A percentile compares a stretch with the other conserved stretches of the same genome.
phyloP scores from a whole-genome alignment of 1,284 basidiomycete species.

The Boletus smithii region DNA sequence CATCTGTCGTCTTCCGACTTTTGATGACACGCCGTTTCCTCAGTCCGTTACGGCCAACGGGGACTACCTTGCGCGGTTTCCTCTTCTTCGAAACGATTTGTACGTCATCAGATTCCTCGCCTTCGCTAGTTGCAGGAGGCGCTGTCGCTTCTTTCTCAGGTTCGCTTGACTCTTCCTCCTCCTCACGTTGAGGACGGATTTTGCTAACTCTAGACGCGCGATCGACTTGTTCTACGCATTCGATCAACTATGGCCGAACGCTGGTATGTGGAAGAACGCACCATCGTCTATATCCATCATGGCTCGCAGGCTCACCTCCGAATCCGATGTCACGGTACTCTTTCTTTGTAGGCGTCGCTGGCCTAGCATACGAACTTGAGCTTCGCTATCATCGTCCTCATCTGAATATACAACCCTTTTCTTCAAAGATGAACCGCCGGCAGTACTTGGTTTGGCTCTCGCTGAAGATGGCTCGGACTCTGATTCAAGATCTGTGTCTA shows the following conservation, averaged over 20 bases:
- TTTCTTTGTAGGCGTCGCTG: conserved; percentile 21
- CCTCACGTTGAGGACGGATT: conserved; percentile 13
- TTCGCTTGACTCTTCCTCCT: conserved; percentile 22
- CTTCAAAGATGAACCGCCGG: conserved; percentile 34
- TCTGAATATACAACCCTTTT: conserved; percentile 55
- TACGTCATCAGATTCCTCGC: conserved; percentile 31
- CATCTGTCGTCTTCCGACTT: conserved; percentile 52
- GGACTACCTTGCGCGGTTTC: conserved; percentile 59
- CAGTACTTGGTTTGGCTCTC: conserved; percentile 16
- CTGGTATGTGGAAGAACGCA: conserved; percentile 27
- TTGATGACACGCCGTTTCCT: conserved; percentile 67
- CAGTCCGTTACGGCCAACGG: conserved; percentile 67
- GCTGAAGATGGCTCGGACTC: conserved; percentile 14
- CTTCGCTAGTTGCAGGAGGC: conserved; percentile 29
- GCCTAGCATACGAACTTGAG: conserved; percentile 16
- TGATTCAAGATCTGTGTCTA: conserved; percentile 49
- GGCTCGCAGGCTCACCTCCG: conserved; percentile 46
- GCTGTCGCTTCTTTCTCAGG: conserved; percentile 12
- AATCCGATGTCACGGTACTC: conserved; percentile 25
- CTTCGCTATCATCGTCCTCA: conserved; percentile 54
- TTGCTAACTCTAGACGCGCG: conserved; percentile 34
- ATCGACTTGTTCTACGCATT: conserved; percentile 44
- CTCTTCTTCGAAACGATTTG: conserved; percentile 45
- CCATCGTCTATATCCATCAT: conserved; percentile 80
- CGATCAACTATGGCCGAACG: background rate